Evolutionary conservation across 768 basidiomycete species (phyloP), one percentile per base, ranked within the genome.

Genomic region (Nevesoporus exiguus): DNA sequence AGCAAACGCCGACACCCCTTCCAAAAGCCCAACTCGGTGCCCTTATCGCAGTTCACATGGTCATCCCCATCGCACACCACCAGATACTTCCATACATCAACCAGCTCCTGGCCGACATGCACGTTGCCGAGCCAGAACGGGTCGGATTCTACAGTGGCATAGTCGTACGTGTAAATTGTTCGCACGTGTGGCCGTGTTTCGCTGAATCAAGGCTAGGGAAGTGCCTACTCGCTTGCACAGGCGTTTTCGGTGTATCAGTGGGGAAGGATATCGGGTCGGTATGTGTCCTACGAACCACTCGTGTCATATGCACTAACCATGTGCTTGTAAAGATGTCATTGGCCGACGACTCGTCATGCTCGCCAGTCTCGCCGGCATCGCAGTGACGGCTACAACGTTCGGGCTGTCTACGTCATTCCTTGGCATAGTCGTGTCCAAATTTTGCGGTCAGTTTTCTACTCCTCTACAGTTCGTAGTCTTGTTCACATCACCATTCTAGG

Each of bases 311-410:
- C 8, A 10, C 15, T 47, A 7, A 50, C 19, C 17, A 17, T 29
- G 17, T 3, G 5, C 2, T 15, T 7, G n/a, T n/a, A 5, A 41
- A 83, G 85, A 86, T 68, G 54, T 69, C 22, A 70, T 85, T 7
- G 85, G 86, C 6, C 75, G 86, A 7, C 77, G 80, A 25, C 86
- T 86, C 13, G 77, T 86, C 25, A 77, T 87, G 17, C 71, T 85
- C 30, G 53, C 71, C 0, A 82, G 83, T 15, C 75, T n/a, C n/a
- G n/a, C n/a, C n/a, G n/a, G n/a, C n/a, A n/a, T n/a, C n/a, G n/a
- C n/a, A n/a, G n/a, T n/a, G 13, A 72, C 80, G 9, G 84, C 80
- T 3, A 48, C 76, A 3, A 61, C 75, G 5, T 77, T 87, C 51
- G 86, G 86, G 0, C 60, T 87, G 13, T 85, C 84, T 4, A 74